A percentile compares a stretch with the other conserved stretches of the same genome.
Evolutionary conservation across 352 stramenopile species (phyloP).

Genomic region (Phytophthora sp.): DNA sequence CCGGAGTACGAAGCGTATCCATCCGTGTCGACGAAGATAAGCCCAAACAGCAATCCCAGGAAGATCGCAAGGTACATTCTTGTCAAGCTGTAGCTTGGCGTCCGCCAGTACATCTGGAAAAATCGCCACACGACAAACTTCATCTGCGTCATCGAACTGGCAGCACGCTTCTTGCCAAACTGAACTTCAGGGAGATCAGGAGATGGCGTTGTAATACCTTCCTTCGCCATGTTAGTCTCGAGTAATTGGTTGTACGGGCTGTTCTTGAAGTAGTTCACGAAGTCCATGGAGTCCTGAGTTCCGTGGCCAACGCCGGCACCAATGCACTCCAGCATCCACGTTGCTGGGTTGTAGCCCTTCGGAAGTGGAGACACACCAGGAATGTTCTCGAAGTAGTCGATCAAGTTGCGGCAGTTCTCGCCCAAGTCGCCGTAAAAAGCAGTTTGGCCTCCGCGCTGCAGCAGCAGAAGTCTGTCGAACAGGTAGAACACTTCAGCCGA

Average conservation of each 20-base stretch:
- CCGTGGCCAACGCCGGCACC: too few species aligned
- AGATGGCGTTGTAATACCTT: slow-evolving; percentile 23
- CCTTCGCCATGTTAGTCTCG: slow-evolving; percentile 6
- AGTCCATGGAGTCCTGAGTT: slow-evolving; percentile 9
- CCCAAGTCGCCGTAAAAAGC: slow-evolving; percentile 48
- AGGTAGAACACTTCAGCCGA: too few species aligned
- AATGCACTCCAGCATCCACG: too few species aligned
- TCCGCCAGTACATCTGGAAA: too few species aligned
- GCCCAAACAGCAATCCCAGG: slow-evolving; percentile 67
- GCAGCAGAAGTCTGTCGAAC: slow-evolving; percentile 77
- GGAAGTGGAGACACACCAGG: too few species aligned
- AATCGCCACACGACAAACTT: too few species aligned
- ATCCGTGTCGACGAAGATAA: slow-evolving; percentile 49
- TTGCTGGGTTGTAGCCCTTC: too few species aligned
- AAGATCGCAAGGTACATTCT: slow-evolving; percentile 59
- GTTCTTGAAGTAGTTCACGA: slow-evolving; percentile 13
- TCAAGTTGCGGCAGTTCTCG: slow-evolving; percentile 27
- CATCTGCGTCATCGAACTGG: slow-evolving; percentile 11
- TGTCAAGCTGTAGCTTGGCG: slow-evolving; percentile 66
- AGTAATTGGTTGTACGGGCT: slow-evolving; percentile 11
- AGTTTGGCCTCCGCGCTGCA: slow-evolving; percentile 44
- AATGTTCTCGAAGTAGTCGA: too few species aligned
- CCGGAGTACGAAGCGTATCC: slow-evolving; percentile 34
- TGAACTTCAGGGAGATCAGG: slow-evolving; percentile 21
- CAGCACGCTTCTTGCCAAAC: slow-evolving; percentile 34